Conservation (phyloP, 495 filamentous ascomycete genomes). For the Xylaria cubensis region DNA sequence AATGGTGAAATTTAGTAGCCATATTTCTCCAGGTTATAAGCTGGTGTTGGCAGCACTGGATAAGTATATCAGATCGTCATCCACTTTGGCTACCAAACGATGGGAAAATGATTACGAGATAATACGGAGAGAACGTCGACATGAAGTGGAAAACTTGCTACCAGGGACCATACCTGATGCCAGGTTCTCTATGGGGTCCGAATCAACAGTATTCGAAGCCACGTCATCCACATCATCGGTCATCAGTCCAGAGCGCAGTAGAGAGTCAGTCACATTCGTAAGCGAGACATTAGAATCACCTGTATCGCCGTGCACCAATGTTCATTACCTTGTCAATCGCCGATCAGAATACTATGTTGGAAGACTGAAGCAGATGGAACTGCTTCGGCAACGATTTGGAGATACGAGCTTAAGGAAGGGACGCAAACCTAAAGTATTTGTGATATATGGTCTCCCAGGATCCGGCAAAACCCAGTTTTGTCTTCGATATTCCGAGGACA, state of each 20-base stretch:
- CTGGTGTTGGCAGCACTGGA: conserved; percentile 17
- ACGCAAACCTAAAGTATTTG: conserved; percentile 21
- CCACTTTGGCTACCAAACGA: neutral
- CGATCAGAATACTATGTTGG: conserved; percentile 19
- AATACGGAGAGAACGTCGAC: conserved; percentile 19
- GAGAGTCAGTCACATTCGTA: neutral
- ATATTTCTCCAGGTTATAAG: conserved; percentile 12
- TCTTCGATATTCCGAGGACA: conserved; percentile 46
- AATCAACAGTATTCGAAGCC: neutral
- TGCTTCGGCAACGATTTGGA: neutral
- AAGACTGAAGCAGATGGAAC: conserved; percentile 2
- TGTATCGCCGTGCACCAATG: neutral
- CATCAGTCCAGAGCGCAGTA: neutral
- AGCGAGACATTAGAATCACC: neutral
- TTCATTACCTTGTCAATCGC: conserved; percentile 16
- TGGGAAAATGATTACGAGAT: conserved; percentile 21
- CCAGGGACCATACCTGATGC: neutral
- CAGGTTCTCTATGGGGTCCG: neutral
- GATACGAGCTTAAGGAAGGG: neutral
- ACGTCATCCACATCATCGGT: neutral
- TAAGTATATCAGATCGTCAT: conserved; percentile 17
- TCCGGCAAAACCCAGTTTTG: conserved; percentile 44
- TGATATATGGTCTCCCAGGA: conserved; percentile 38
- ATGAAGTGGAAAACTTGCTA: conserved; percentile 14
- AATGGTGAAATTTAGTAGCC: conserved; percentile 13